Conservation (phyloP, 345 rosid genomes). For the Trapa incisa region DNA sequence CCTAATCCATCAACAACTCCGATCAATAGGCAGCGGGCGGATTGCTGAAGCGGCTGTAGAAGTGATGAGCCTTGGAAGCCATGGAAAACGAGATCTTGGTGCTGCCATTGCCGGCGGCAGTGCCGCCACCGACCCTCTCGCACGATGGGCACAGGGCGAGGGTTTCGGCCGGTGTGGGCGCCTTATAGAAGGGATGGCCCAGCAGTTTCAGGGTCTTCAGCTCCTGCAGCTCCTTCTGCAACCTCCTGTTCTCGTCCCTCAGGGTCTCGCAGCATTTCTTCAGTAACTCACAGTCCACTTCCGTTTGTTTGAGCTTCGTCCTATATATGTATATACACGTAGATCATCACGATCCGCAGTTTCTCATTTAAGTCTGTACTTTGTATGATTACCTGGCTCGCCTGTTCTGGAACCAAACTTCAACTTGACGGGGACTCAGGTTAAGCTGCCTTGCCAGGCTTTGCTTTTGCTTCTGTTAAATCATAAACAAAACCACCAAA, state of each 20-base stretch:
- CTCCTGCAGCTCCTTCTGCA: constrained; percentile 80
- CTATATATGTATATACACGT: constrained; percentile 19
- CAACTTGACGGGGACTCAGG: constrained; percentile 90
- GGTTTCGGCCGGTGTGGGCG: constrained; percentile 74
- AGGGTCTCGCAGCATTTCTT: constrained; percentile 87
- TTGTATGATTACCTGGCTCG: constrained; percentile 64
- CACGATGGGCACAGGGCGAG: constrained; percentile 70
- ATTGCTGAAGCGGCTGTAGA: constrained; percentile 59
- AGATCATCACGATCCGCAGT: too few relatives aligned
- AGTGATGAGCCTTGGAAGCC: constrained; percentile 50
- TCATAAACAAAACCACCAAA: neutral
- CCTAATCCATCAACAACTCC: constrained; percentile 2
- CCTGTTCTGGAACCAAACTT: constrained; percentile 98
- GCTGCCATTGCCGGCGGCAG: constrained; percentile 15
- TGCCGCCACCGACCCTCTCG: constrained; percentile 41
- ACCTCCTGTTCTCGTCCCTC: constrained; percentile 82
- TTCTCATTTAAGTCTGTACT: too few relatives aligned
- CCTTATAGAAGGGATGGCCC: constrained; percentile 41
- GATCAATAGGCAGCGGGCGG: constrained; percentile 79
- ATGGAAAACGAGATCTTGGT: constrained; percentile 36
- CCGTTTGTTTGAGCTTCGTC: constrained; percentile 97
- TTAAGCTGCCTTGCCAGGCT: constrained; percentile 78
- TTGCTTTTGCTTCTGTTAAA: constrained; percentile 70
- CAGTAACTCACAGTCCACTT: constrained; percentile 80
- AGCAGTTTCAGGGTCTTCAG: constrained; percentile 40